Conservation (phyloP, 2,329 filamentous ascomycete species). For the Decorospora gaudefroyi region DNA sequence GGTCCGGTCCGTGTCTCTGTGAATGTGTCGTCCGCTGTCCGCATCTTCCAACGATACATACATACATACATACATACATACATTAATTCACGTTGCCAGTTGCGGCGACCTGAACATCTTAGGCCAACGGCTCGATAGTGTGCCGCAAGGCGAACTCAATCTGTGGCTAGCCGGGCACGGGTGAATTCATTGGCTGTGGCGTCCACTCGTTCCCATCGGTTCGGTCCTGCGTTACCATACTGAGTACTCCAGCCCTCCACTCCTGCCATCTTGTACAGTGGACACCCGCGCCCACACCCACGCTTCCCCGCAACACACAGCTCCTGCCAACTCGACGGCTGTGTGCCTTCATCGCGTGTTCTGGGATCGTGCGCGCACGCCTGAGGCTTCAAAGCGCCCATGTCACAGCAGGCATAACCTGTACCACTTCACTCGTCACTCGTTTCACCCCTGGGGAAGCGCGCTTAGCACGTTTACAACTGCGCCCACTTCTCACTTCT, state of each 20-base stretch:
- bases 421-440: constrained; percentile 35
- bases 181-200: constrained; percentile 25
- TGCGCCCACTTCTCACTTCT: constrained; percentile 14
- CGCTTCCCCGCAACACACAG: constrained; percentile 22
- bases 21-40: not conserved
- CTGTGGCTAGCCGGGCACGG: constrained; percentile 11
- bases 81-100: no score
- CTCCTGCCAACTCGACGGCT: constrained; percentile 15
- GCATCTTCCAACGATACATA: constrained; percentile 3
- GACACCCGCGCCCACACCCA: constrained; percentile 12
- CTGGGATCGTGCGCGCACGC: constrained; percentile 10
- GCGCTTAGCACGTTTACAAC: constrained; percentile 34
- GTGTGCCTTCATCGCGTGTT: constrained; percentile 19
- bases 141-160: constrained; percentile 16
- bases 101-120: not conserved
- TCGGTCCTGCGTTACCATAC: no score
- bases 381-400: constrained; percentile 28
- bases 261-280: no score
- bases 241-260: constrained; percentile 14
- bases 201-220: constrained; percentile 14
- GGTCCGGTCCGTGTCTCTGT: no score
- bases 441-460: constrained; percentile 33
- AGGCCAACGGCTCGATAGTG: constrained; percentile 9
- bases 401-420: constrained; percentile 36
- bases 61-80: no score